Conservation (phyloP, 768 basidiomycete species). For the Leccinum barrowsii region DNA sequence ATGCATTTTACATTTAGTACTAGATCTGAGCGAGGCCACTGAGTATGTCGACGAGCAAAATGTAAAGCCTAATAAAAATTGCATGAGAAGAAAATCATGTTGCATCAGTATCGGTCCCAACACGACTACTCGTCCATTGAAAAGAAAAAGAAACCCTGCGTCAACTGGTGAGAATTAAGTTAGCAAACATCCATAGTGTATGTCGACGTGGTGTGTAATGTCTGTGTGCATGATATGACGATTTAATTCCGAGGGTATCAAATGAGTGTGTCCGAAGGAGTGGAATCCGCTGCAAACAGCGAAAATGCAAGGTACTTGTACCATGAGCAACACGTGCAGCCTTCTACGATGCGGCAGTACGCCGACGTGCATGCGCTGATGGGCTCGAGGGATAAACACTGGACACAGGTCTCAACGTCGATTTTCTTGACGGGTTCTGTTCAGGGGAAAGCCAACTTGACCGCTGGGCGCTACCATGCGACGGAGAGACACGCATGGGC, state of each 20-base stretch:
- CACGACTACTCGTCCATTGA: constrained; percentile 18
- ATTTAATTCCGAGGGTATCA: constrained; percentile 25
- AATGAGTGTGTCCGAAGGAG: constrained; percentile 23
- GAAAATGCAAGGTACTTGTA: constrained; percentile 8
- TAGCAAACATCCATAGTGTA: constrained; percentile 23
- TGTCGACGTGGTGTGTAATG: constrained; percentile 10
- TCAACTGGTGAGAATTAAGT: constrained; percentile 14
- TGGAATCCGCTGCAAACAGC: constrained; percentile 10
- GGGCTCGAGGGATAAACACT: constrained; percentile 10
- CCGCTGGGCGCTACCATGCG: constrained; percentile 17
- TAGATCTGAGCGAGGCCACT: constrained; percentile 16
- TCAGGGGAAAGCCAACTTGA: constrained; percentile 25
- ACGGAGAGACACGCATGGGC: constrained; percentile 6
- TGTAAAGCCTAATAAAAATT: constrained; percentile 9
- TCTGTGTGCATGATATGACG: constrained; percentile 17
- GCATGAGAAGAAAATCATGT: constrained; percentile 10
- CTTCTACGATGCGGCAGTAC: constrained; percentile 21
- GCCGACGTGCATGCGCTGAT: constrained; percentile 15
- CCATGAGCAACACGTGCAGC: neutral
- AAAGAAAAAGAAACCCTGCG: neutral
- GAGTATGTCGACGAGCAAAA: constrained; percentile 12
- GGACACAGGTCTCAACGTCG: constrained; percentile 18
- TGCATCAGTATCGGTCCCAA: constrained; percentile 16
- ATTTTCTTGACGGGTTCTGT: constrained; percentile 9
- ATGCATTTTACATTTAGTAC: constrained; percentile 27